Evolutionary conservation across 2,329 filamentous ascomycete genomes (phyloP).

Genomic region (Trichoderma sp.): DNA sequence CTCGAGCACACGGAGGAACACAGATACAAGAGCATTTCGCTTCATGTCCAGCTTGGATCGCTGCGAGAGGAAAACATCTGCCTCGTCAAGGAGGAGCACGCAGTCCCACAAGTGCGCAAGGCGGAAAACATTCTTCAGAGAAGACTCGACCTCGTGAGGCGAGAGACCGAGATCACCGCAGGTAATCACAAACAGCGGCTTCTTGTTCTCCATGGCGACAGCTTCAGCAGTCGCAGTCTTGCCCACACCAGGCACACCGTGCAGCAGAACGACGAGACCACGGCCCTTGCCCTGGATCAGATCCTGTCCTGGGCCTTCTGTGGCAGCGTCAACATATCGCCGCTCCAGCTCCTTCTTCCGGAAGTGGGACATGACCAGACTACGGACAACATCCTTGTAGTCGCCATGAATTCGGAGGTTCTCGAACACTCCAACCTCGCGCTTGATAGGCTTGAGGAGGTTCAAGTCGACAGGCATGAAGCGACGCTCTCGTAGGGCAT

Average conservation of each 20-base stretch:
- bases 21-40: conserved; percentile 43
- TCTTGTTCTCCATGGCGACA: conserved; percentile 44
- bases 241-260: conserved; percentile 51
- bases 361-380: conserved; percentile 46
- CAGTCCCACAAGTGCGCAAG: conserved; percentile 45
- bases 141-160: conserved; percentile 44
- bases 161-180: conserved; percentile 51
- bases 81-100: conserved; percentile 43
- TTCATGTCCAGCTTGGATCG: conserved; percentile 37
- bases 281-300: conserved; percentile 49
- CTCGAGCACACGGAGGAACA: conserved; percentile 50
- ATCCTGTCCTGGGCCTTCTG: conserved; percentile 35
- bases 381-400: conserved; percentile 46
- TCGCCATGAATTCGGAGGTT: conserved; percentile 44
- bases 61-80: conserved; percentile 40
- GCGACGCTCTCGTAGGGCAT: conserved; percentile 43
- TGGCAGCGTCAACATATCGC: conserved; percentile 34
- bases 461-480: conserved; percentile 43
- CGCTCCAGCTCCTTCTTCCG: conserved; percentile 43
- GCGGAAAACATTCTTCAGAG: conserved; percentile 46
- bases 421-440: conserved; percentile 43
- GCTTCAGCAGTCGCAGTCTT: conserved; percentile 52
- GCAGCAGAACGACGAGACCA: conserved; percentile 48
- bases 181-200: conserved; percentile 52
- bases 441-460: conserved; percentile 39